Percentiles rank a stretch among this genome's conserved stretches.
phyloP scores from a whole-genome alignment of 345 rosid species.

The Populus davidiana region DNA sequence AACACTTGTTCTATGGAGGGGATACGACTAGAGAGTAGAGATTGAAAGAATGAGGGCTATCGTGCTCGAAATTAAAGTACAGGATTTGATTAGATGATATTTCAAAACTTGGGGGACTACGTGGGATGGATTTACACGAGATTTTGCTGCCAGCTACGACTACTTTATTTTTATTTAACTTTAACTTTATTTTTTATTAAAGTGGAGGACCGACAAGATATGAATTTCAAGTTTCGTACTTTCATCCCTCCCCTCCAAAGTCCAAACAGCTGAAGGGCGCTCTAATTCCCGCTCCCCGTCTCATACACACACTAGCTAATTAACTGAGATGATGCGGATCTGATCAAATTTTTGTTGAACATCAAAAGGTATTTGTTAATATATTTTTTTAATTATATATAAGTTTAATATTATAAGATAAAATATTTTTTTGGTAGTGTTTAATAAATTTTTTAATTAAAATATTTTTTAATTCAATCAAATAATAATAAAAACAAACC shows the following conservation, averaged over 20 bases:
- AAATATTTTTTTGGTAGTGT: too few species aligned
- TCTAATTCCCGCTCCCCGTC: background rate
- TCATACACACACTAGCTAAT: too few species aligned
- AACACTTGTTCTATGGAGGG: background rate
- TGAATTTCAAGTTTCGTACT: background rate
- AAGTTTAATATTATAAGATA: too few species aligned
- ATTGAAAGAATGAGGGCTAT: background rate
- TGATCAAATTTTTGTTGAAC: too few species aligned
- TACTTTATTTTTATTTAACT: background rate
- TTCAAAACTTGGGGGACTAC: background rate
- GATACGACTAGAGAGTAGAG: background rate
- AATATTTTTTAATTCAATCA: too few species aligned
- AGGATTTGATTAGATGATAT: accelerated
- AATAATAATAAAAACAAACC: too few species aligned
- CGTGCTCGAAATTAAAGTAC: background rate
- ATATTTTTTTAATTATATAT: too few species aligned
- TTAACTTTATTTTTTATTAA: background rate
- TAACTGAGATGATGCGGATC: too few species aligned
- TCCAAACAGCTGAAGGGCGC: background rate
- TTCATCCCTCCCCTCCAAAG: background rate
- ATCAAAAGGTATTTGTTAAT: too few species aligned
- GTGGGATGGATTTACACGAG: background rate
- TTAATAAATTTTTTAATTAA: too few species aligned
- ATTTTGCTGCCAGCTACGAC: background rate
- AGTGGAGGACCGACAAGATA: background rate